A percentile compares a stretch with the other conserved stretches of the same genome.
Evolutionary conservation across 148 eudicot species (phyloP).

Genomic region (Vaccinium myrtillus): DNA sequence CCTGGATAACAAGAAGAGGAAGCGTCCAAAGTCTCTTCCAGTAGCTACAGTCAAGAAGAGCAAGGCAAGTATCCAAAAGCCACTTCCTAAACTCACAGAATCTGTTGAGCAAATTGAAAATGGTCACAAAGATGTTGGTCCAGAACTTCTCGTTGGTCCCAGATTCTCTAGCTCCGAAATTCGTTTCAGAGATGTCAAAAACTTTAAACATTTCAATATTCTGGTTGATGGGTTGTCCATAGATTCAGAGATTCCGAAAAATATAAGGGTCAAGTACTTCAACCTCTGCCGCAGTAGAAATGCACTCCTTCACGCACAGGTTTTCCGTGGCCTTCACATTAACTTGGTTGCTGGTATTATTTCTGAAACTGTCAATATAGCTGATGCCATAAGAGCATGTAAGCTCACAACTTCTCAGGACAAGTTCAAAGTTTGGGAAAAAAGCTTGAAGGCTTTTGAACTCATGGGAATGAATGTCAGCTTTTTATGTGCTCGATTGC

Average conservation of each 20-base stretch:
- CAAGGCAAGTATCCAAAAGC: slow-evolving; percentile 1
- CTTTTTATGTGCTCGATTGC: slow-evolving; percentile 39
- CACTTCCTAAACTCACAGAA: slow-evolving; percentile 14
- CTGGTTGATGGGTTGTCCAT: slow-evolving; percentile 36
- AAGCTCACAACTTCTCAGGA: slow-evolving; percentile 35
- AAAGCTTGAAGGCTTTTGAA: slow-evolving; percentile 42
- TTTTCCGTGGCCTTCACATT: slow-evolving; percentile 38
- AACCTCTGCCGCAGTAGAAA: slow-evolving; percentile 46
- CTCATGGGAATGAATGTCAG: slow-evolving; percentile 57
- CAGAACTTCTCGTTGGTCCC: slow-evolving; percentile 37
- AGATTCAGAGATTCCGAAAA: slow-evolving; percentile 44
- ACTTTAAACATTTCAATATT: slow-evolving; percentile 39
- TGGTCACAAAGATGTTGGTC: slow-evolving; percentile 28
- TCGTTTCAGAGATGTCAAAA: slow-evolving; percentile 32
- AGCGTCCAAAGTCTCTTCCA: slow-evolving; percentile 29
- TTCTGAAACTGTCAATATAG: slow-evolving; percentile 37
- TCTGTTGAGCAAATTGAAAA: slow-evolving; percentile 30
- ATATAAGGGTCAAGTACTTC: slow-evolving; percentile 35
- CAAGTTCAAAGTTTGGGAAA: slow-evolving; percentile 45
- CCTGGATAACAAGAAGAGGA: slow-evolving; percentile 27
- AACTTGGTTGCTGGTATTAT: slow-evolving; percentile 47
- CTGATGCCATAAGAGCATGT: slow-evolving; percentile 41
- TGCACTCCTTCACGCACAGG: slow-evolving; percentile 45
- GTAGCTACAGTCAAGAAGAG: slow-evolving; percentile 21
- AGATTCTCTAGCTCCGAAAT: slow-evolving; percentile 17